Evolutionary conservation across 306 rosid species (phyloP).

Genomic region (Glycine tomentella): DNA sequence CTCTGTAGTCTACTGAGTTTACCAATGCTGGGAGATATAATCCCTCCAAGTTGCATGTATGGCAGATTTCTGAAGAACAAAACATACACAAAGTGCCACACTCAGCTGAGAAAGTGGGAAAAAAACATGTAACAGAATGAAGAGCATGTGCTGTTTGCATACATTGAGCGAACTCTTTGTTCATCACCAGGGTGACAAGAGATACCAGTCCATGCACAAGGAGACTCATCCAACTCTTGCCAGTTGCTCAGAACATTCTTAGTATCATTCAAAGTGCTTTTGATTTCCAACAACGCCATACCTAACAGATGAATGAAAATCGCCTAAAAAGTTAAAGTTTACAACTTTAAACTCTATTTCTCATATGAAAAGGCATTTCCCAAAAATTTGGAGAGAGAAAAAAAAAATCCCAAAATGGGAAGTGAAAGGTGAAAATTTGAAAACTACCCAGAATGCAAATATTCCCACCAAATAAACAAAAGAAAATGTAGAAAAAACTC

Average conservation of each 20-base stretch:
- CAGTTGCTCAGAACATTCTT: constrained; percentile 74
- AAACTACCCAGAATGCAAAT: constrained; percentile 9
- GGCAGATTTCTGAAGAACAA: constrained; percentile 79
- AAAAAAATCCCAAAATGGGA: not conserved
- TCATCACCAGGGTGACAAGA: constrained; percentile 82
- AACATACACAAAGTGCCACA: constrained; percentile 34
- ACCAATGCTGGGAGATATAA: constrained; percentile 92
- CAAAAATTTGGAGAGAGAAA: not conserved
- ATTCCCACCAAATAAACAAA: not conserved
- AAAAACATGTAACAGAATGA: not conserved
- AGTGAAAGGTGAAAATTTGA: not conserved
- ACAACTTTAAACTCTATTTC: constrained; percentile 33
- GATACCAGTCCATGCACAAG: constrained; percentile 95
- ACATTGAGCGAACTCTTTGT: constrained; percentile 80
- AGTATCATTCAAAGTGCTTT: constrained; percentile 74
- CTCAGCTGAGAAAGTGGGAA: not conserved
- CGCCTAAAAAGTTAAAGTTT: constrained; percentile 12
- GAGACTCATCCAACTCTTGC: constrained; percentile 77
- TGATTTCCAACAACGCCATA: constrained; percentile 80
- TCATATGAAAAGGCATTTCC: not conserved
- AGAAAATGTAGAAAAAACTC: not conserved
- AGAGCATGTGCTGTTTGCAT: constrained; percentile 37
- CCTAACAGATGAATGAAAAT: constrained; percentile 57
- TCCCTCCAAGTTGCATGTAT: constrained; percentile 87
- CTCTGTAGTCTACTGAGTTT: constrained; percentile 90